These are phyloP conservation scores for Pyrenophora teres DNA, from an alignment of 2,329 filamentous ascomycete genomes.

Conservation along the genomic window DNA sequence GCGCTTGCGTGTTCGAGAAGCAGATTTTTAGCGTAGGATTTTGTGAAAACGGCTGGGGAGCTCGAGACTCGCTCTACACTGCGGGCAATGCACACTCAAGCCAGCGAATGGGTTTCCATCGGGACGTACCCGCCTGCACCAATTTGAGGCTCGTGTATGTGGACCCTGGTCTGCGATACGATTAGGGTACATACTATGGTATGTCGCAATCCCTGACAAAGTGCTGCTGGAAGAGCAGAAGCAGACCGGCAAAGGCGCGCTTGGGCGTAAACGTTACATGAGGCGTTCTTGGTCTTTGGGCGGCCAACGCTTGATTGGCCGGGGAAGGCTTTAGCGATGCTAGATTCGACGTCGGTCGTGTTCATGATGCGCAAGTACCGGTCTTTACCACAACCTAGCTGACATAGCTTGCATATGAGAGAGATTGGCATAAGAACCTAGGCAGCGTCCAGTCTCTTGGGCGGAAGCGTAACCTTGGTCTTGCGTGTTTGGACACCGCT, in stretches of 20 bases:
- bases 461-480: not conserved
- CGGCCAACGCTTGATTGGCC: conserved; percentile 2
- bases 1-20: conserved; percentile 1
- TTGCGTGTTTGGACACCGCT: not conserved
- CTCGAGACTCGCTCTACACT: not conserved
- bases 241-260: conserved; percentile 6
- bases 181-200: not conserved
- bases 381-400: too few species aligned
- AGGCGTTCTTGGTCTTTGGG: not conserved
- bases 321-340: not conserved
- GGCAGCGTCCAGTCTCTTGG: not conserved
- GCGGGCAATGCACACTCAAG: not conserved
- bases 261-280: conserved; percentile 4
- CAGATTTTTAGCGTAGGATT: conserved; percentile 6
- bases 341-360: conserved; percentile 13
- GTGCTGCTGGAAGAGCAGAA: not conserved
- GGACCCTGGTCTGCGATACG: not conserved
- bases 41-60: conserved; percentile 6
- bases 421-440: not conserved
- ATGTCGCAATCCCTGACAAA: not conserved
- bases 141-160: not conserved
- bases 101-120: conserved; percentile 1
- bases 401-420: not conserved
- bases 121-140: conserved; percentile 2
- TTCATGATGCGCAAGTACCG: conserved; percentile 4